Base-by-base conservation (phyloP, 2,329 filamentous ascomycete species). In the Seiridium unicorne region DNA sequence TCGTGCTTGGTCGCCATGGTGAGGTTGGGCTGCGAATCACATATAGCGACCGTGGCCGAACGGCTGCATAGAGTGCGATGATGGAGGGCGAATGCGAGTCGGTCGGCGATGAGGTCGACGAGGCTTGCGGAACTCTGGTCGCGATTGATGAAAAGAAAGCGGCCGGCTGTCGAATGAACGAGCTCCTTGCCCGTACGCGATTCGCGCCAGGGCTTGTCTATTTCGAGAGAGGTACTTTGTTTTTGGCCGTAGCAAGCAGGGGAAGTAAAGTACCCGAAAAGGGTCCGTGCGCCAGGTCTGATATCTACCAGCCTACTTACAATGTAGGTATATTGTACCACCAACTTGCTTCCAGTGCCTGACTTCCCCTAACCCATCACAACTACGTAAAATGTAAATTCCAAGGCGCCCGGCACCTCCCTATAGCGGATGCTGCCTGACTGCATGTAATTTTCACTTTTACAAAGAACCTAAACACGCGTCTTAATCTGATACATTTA, bases 1-100 rank as follows among this genome's bases (percentile, higher is more conserved):
- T 72, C 70, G 59, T 69, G 69, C 58, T 71, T 69, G 55, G 66
- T 69, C 48, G 69, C 66, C 71, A 73, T 73, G 59, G 38, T 63
- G 62, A 38, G 48, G 44, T 51, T 32, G 48, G 31, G 47, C 46
- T 46, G 38, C 34, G 60, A 51, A 59, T 65, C 62, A 63, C 63
- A 67, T 68, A 62, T 13, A 58, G 55, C 46, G 38, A 48, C 54
- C 34, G 18, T 10, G 13, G 13, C 31, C 34, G 3, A 38, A n/a
- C 54, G 54, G 35, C 34, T 18, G 44, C 26, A 26, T n/a, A 54
- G 31, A 18, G 54, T 53, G 47, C 49, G 44, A 46, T 53, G 48
- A 42, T 54, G 47, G 34, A 4, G 36, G 38, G 26, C 9, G 55
- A 42, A 18, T 57, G 55, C 5, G 5, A 31, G 34, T 8, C 9